A percentile compares a stretch with the other conserved stretches of the same genome.
Conservation (phyloP, 805 yeast genomes). For the Maudiozyma saulgeensis region DNA sequence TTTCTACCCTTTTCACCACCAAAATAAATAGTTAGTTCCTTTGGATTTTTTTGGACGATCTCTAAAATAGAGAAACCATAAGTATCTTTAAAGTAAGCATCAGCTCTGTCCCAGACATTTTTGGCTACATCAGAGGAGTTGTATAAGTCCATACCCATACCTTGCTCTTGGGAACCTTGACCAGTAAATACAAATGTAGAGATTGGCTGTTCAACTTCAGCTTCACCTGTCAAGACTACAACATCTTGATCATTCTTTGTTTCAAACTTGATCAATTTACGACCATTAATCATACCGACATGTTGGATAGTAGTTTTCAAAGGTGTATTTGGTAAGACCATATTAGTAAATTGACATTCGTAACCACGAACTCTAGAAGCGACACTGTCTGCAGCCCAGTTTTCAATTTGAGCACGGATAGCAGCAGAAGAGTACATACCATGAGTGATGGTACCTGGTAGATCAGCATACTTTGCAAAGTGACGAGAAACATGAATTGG, state of each 20-base stretch:
- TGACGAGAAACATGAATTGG: constrained; percentile 97
- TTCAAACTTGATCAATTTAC: constrained; percentile 91
- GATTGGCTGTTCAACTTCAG: constrained; percentile 97
- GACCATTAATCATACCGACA: constrained; percentile 97
- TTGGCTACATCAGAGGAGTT: constrained; percentile 84
- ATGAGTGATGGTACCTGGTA: constrained; percentile 97
- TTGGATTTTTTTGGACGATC: constrained; percentile 92
- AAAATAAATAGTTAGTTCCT: constrained; percentile 88
- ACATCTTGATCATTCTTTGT: constrained; percentile 77
- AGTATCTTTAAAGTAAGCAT: constrained; percentile 79
- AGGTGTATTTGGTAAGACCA: constrained; percentile 94
- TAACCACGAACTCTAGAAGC: constrained; percentile 93
- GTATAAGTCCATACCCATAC: constrained; percentile 99
- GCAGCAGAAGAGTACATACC: constrained; percentile 98
- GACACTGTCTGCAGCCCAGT: constrained; percentile 96
- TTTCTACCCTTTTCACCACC: constrained; percentile 97
- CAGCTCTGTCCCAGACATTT: constrained; percentile 97
- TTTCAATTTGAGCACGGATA: constrained; percentile 89
- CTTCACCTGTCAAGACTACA: constrained; percentile 84
- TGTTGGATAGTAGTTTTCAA: constrained; percentile 85
- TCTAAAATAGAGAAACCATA: constrained; percentile 96
- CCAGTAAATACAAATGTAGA: constrained; percentile 97
- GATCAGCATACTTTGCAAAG: constrained; percentile 82
- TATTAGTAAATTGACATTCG: constrained; percentile 83
- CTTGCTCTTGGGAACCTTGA: constrained; percentile 99